Conservation (phyloP, 768 basidiomycete species). For the Kondoa subrosea region DNA sequence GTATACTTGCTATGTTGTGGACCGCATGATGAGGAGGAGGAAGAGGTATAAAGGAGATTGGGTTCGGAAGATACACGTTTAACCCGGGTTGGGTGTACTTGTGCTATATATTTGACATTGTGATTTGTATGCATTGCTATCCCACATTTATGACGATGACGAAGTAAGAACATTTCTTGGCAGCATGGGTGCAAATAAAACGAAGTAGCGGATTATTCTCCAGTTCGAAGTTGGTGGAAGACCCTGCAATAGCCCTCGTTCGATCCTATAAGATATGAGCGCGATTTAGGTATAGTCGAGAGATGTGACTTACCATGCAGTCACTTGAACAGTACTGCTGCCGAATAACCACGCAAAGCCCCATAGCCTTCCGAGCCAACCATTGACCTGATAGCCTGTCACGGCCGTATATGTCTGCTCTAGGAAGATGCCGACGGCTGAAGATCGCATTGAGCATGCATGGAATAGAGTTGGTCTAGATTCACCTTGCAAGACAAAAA, state of each 20-base stretch:
- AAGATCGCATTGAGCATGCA: background rate
- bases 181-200: background rate
- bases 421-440: background rate
- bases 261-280: background rate
- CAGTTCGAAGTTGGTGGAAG: background rate
- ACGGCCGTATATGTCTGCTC: background rate
- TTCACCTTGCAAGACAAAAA: background rate
- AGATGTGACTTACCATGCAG: background rate
- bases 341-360: background rate
- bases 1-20: background rate
- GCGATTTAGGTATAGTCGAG: too few relatives aligned
- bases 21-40: background rate
- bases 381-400: background rate
- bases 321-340: background rate
- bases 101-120: background rate
- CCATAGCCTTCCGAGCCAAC: background rate
- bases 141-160: background rate
- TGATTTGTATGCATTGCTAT: background rate
- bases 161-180: too few relatives aligned
- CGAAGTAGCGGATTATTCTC: background rate
- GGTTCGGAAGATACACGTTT: too few relatives aligned
- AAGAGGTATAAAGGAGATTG: background rate
- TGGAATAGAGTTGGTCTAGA: background rate
- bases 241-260: background rate
- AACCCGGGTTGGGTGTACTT: too few relatives aligned